phyloP scores from a whole-genome alignment of 805 yeast genomes.

The Starmerella vaccinii region DNA sequence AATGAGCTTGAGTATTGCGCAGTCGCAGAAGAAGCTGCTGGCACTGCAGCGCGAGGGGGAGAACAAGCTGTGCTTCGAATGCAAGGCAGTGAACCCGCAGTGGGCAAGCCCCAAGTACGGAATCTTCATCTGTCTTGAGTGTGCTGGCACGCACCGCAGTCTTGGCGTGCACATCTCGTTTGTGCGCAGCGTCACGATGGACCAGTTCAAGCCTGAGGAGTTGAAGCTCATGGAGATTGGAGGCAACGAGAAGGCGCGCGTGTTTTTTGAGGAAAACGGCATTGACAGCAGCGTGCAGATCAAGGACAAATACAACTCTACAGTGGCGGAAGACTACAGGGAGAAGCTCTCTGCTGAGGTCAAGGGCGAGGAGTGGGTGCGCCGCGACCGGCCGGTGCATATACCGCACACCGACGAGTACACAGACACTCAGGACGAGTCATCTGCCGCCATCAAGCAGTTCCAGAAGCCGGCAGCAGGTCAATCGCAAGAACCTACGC shows the following conservation, averaged over 20 bases:
- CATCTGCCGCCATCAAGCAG: conserved; percentile 15
- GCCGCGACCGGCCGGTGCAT: conserved; percentile 35
- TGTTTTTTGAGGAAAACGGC: conserved; percentile 63
- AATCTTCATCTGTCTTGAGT: conserved; percentile 89
- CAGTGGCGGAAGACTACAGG: conserved; percentile 91
- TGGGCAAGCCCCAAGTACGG: conserved; percentile 99
- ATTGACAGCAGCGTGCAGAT: conserved; percentile 55
- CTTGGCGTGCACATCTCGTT: conserved; percentile 94
- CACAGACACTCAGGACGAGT: conserved; percentile 5
- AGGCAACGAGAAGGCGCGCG: conserved; percentile 69
- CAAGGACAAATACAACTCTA: conserved; percentile 69
- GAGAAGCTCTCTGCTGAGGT: conserved; percentile 63
- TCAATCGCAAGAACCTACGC: conserved; percentile 26
- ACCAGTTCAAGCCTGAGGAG: conserved; percentile 92
- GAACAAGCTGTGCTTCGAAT: conserved; percentile 86
- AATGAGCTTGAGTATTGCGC: conserved; percentile 15
- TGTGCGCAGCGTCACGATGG: conserved; percentile 96
- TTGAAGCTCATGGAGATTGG: conserved; percentile 84
- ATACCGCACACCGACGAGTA: conserved; percentile 22
- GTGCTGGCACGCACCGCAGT: conserved; percentile 91
- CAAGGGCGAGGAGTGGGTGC: conserved; percentile 60
- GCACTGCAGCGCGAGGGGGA: conserved; percentile 71
- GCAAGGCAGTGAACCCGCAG: conserved; percentile 92
- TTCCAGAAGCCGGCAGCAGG: conserved; percentile 13
- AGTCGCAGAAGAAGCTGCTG: conserved; percentile 47